Base-by-base conservation (phyloP, 1,284 basidiomycete species). In the Hortiboletus rubellus region DNA sequence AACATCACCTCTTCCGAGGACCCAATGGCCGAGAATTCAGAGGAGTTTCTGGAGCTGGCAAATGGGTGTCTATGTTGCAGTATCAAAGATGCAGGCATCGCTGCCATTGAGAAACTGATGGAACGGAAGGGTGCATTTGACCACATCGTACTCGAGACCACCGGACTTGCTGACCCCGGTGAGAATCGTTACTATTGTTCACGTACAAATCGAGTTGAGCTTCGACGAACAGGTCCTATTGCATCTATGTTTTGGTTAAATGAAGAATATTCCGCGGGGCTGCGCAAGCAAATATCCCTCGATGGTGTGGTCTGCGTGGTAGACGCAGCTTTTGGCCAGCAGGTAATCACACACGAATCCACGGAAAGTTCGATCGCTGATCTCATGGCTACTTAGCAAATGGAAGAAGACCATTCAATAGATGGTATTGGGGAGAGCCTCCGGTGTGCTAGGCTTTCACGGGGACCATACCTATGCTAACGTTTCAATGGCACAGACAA, bases 61-160 rank as follows among this genome's bases (percentile, higher is more conserved):
- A 97, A 98, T 70, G 95, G 95, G 11, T 97, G 95, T 72, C 73
- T 98, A 24, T 97, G 95, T 72, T 98, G 95, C 72, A 94, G 92
- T 56, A 90, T 97, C 74, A 95, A 96, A 68, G 94, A 97, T 71
- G 81, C 85, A 15, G 95, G 95, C 2, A 83, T 91, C 1, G 92
- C 93, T 31, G 92, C 95, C 2, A 96, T 98, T 51, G 92, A 96
- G 71, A 90, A 91, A 66, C 79, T 96, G 59, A 91, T 87, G 92
- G 78, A 80, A 64, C 82, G 82, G 58, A 91, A 89, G 66, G 92
- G 91, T 27, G 84, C 85, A 4, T 95, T 96, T 66, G 95, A 97
- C 73, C 90, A 96, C 73, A 96, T 97, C 58, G 76, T 98, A 38
- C 81, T 98, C 7, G 95, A 98, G 74, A 92, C 94, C 2, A 97